These are phyloP conservation scores for Phylloporus sp. DNA, from an alignment of 768 basidiomycete genomes.

Conservation along the genomic window DNA sequence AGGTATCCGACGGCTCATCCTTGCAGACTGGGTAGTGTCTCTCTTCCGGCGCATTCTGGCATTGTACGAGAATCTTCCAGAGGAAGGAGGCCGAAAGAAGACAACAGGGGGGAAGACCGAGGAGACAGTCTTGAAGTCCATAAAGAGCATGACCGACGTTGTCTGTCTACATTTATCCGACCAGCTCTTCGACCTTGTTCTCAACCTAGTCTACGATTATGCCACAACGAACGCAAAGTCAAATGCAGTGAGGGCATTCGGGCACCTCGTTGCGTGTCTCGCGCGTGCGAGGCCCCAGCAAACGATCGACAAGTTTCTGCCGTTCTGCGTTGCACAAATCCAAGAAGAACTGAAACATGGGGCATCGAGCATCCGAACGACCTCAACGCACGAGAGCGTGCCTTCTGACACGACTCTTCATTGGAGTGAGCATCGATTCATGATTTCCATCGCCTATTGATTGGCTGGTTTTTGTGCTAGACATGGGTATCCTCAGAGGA, in stretches of 20 bases:
- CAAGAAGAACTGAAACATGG: slow-evolving; percentile 85
- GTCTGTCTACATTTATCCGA: slow-evolving; percentile 68
- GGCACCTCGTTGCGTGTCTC: slow-evolving; percentile 81
- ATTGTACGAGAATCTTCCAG: slow-evolving; percentile 89
- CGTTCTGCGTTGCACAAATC: slow-evolving; percentile 72
- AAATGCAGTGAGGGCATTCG: slow-evolving; percentile 88
- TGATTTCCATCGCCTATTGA: not conserved
- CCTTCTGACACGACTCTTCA: slow-evolving; percentile 88
- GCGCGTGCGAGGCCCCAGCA: slow-evolving; percentile 74
- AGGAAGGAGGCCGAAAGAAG: slow-evolving; percentile 87
- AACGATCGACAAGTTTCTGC: slow-evolving; percentile 76
- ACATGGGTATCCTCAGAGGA: slow-evolving; percentile 78
- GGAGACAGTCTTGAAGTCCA: slow-evolving; percentile 70
- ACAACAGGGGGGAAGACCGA: slow-evolving; percentile 80
- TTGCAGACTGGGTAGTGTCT: slow-evolving; percentile 72
- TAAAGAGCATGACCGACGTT: slow-evolving; percentile 77
- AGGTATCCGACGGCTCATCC: not conserved
- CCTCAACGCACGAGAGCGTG: slow-evolving; percentile 66
- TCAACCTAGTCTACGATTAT: slow-evolving; percentile 83
- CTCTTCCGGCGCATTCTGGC: slow-evolving; percentile 76
- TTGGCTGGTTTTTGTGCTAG: slow-evolving; percentile 33
- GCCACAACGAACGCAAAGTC: slow-evolving; percentile 86
- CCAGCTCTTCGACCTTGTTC: slow-evolving; percentile 74
- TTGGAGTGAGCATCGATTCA: slow-evolving; percentile 63
- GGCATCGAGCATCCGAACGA: slow-evolving; percentile 81